Conservation (phyloP, 129 eudicot species). For the Ambrosia artemisiifolia region DNA sequence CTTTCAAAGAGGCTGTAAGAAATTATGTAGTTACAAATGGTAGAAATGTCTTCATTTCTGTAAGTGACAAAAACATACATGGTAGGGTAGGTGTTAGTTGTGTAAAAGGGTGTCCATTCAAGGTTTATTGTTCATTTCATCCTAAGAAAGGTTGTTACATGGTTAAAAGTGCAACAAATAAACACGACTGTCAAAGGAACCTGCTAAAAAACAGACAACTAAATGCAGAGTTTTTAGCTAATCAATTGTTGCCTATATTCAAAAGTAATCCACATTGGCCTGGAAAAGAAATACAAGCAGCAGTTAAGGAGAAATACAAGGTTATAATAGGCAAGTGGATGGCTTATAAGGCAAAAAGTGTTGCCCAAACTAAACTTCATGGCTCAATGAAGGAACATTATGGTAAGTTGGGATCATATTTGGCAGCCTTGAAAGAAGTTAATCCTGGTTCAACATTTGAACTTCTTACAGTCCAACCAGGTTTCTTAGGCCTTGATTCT, state of each 20-base stretch:
- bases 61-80: neutral
- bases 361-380: neutral
- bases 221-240: neutral
- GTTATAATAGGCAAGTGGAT: neutral
- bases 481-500: neutral
- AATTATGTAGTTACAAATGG: neutral
- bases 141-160: neutral
- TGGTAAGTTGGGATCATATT: neutral
- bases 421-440: neutral
- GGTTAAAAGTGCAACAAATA: neutral
- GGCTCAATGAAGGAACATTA: neutral
- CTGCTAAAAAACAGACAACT: neutral
- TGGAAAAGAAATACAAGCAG: neutral
- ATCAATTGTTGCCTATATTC: too few relatives aligned
- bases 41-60: neutral
- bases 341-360: neutral
- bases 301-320: too few relatives aligned
- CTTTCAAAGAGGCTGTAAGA: neutral
- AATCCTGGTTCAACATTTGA: neutral
- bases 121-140: neutral
- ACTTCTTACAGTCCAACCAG: neutral
- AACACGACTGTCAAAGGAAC: neutral
- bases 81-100: neutral
- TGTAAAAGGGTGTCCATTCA: neutral
- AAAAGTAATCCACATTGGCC: neutral